Evolutionary conservation across 768 basidiomycete genomes (phyloP), one percentile per base, ranked within the genome.

Genomic region (Botryobasidium botryosum): DNA sequence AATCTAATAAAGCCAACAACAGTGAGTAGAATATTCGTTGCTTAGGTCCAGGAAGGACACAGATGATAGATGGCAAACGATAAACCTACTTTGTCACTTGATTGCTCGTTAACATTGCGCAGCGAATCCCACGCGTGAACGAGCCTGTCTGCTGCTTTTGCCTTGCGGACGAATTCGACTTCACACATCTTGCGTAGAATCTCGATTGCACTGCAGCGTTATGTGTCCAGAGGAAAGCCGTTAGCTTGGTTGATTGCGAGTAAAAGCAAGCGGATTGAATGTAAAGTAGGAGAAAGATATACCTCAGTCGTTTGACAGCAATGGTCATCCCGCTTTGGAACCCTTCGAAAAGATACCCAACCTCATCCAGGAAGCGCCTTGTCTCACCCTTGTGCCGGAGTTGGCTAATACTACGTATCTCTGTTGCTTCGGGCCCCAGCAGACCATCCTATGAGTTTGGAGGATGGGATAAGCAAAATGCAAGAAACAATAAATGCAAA

Each of bases 271-370:
- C 15, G 36, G 36, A 29, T 47, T 38, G 45, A 8, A 29, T 6
- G 35, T 44, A 20, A 6, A 20, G 38, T 10, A 13, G 27, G 24
- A 45, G 45, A 32, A 21, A 33, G 20, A 43, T 61, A 24, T 47
- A 80, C 83, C 80, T 86, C 8, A 77, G 71, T 51, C 81, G 68
- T 40, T 75, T 68, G 21, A 86, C 65, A 2, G 37, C 75, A 53
- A 7, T 68, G 65, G 13, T 67, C 69, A 13, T 64, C 63, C 7
- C 59, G 52, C 43, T 35, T 23, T 74, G 72, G 60, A 87, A 68
- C 1, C 85, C 82, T 58, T 88, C 85, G 49, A 86, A 79, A 4
- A 87, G 60, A 60, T 86, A 88, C 0, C 85, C 85, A 2, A 85
- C 71, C 53, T 86, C 84, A 49, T 88, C 85, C 35, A 85, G 58